Base-by-base conservation (phyloP, 805 yeast species). In the Teunomyces barrocoloradensis region DNA sequence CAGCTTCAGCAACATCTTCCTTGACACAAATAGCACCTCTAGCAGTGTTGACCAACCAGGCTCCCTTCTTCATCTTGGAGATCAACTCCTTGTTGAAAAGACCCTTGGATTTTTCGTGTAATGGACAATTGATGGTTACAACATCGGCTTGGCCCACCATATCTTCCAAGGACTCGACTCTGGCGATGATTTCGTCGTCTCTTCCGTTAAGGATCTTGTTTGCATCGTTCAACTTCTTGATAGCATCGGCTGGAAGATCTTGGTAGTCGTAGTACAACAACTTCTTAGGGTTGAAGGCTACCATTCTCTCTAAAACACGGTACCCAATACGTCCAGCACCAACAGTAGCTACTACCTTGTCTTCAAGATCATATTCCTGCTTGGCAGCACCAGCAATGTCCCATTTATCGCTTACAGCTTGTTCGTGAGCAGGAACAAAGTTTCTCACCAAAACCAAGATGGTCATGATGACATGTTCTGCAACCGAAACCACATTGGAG, bases 241-340 rank as follows among this genome's bases (percentile, higher is more conserved):
- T 57, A 3, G 82, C 79, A 23, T 73, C 84, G 25, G 68, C 66
- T 36, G 87, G 81, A 50, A 85, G 74, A 23, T 78, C 75, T 68
- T 85, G 90, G 73, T 84, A 87, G 70, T 86, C 92, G 65, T 73
- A 87, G 71, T 86, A 87, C 52, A 82, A 74, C 54, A 87, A 71
- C 63, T 85, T 85, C 67, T 82, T 82, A 48, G 89, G 88, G 61
- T 83, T 82, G 72, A 87, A 87, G 1, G 92, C 82, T 49, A 77
- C 72, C 57, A 86, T 66, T 61, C 92, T 78, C 67, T 84, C 85
- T 60, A 87, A 73, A 20, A 87, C 86, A 50, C 89, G 77, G 72
- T 79, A 82, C 23, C 94, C 94, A 57, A 87, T 87, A 65, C 92
- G 78, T 44, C 92, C 94, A 25, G 86, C 86, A 49, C 91, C 94